Evolutionary conservation across 768 basidiomycete species (phyloP), one percentile per base, ranked within the genome.

Genomic region (Tylopilus rubrobrunneus): DNA sequence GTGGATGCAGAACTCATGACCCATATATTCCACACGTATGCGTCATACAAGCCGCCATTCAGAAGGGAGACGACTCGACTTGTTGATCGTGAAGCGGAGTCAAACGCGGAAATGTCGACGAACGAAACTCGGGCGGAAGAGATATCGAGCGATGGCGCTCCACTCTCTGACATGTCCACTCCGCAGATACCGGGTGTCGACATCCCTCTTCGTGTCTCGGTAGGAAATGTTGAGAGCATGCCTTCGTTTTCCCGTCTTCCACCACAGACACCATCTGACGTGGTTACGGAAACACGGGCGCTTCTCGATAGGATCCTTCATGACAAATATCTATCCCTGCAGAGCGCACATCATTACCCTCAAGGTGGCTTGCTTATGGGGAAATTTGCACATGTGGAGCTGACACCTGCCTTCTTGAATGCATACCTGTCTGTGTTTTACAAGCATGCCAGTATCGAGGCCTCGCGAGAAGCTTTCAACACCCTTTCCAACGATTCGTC

Each of bases 21-120:
- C 63, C 87, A 90, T 61, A 70, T 95, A 29, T 94, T 98, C 70
- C 87, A 95, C 69, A 78, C 91, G 0, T 97, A 98, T 71, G 84
- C 91, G 0, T 73, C 87, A 4, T 94, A 92, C 72, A 76, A 74
- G 39, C 85, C 88, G 3, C 84, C 88, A 0, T 86, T 92, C 68
- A 74, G 67, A 45, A 76, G 86, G 45, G 69, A 73, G 4, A 68
- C 74, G 12, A 78, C 85, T 8, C 71, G 73, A 51, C 44, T 83
- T 10, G 67, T 78, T 9, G 71, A 74, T 10, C 53, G 57, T 9
- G 25, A 11, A 21, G 7, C 36, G 41, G 8, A 19, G 10, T 54
- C 53, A 7, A 34, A 36, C 5, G 52, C 2, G 48, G 51, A 54
- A 7, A 14, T 25, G 7, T 41, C 49, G 36, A 4, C 53, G 52